phyloP scores from a whole-genome alignment of 2,329 filamentous ascomycete species.

The Thielaviopsis punctulata region DNA sequence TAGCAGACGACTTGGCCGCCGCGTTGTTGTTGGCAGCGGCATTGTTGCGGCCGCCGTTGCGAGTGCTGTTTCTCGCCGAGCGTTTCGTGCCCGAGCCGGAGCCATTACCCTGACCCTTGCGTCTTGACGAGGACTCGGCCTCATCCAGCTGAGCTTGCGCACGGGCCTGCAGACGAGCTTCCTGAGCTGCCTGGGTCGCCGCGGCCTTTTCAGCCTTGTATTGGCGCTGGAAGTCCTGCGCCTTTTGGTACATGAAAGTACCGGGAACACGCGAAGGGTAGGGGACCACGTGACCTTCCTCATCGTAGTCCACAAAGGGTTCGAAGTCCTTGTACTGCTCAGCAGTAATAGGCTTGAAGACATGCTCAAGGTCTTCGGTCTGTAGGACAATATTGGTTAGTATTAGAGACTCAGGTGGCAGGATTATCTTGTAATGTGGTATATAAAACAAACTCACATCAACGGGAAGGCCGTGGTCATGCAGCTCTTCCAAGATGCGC shows the following conservation, averaged over 20 bases:
- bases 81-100: background rate
- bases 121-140: conserved; percentile 5
- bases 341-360: conserved; percentile 28
- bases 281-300: conserved; percentile 26
- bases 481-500: conserved; percentile 27
- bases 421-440: background rate
- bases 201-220: conserved; percentile 21
- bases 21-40: conserved; percentile 17
- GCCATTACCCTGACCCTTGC: conserved; percentile 7
- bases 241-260: conserved; percentile 25
- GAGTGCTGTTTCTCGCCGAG: conserved; percentile 13
- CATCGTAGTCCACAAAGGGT: conserved; percentile 22
- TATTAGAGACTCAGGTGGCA: background rate
- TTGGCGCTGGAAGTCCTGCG: conserved; percentile 17
- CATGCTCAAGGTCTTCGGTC: conserved; percentile 27
- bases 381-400: conserved; percentile 15
- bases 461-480: conserved; percentile 26
- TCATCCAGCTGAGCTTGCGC: conserved; percentile 6
- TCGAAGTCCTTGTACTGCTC: conserved; percentile 28
- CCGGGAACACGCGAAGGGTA: conserved; percentile 27
- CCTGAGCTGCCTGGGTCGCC: conserved; percentile 11
- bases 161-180: conserved; percentile 11
- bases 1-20: conserved; percentile 14
- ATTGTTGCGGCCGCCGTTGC: conserved; percentile 5
- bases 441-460: conserved; percentile 26